Evolutionary conservation across 441 rosid species (phyloP).

Genomic region (Pelargonium cotyledonis): DNA sequence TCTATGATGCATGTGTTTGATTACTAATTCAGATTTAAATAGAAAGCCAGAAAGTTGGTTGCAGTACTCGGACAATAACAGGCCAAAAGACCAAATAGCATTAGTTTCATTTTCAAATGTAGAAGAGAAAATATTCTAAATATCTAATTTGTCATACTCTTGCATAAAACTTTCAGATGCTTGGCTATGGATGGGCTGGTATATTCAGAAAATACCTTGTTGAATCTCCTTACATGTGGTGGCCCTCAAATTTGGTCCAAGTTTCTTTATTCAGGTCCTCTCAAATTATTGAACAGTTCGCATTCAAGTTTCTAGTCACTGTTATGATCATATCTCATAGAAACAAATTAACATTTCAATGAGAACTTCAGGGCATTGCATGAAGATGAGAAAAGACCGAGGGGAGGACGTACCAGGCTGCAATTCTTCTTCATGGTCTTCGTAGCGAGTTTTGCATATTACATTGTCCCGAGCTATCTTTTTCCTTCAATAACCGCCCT

Average conservation of each 20-base stretch:
- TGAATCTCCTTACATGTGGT: conserved; percentile 89
- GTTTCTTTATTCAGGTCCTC: conserved; percentile 66
- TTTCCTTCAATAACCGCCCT: conserved; percentile 15
- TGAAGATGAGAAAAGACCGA: conserved; percentile 15
- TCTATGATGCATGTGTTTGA: no score
- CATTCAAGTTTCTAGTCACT: neutral
- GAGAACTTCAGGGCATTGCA: conserved; percentile 9
- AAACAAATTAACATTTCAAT: neutral
- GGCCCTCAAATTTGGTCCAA: conserved; percentile 75
- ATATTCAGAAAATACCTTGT: conserved; percentile 58
- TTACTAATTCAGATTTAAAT: no score
- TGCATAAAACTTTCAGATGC: conserved; percentile 36
- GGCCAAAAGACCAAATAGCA: neutral
- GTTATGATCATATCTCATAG: neutral
- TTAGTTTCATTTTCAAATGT: neutral
- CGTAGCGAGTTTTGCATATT: conserved; percentile 15
- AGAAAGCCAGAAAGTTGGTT: no score
- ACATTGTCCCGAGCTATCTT: conserved; percentile 18
- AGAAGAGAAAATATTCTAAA: neutral
- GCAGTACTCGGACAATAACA: no score
- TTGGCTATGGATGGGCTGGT: conserved; percentile 93
- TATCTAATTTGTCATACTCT: neutral
- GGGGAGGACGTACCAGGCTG: conserved; percentile 16
- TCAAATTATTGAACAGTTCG: neutral
- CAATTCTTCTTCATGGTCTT: conserved; percentile 21